Percentiles rank a stretch among this genome's conserved stretches.
Evolutionary conservation across 116 monocot genomes (phyloP).

Genomic region (Posidonia oceanica): DNA sequence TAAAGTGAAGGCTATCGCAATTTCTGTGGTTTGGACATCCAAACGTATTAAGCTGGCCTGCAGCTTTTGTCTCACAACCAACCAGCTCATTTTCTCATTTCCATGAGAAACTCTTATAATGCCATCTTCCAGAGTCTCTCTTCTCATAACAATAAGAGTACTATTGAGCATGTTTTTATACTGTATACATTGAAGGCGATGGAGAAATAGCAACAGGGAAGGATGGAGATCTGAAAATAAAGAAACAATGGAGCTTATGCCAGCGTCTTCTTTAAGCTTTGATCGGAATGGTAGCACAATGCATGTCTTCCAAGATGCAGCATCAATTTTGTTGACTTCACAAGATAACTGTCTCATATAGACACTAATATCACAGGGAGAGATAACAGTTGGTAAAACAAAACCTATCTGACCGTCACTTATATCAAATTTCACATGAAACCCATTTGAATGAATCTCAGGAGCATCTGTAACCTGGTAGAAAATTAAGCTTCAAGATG

Average conservation of each 20-base stretch:
- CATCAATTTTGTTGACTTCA: conserved; percentile 19
- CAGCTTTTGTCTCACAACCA: conserved; percentile 62
- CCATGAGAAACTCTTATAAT: conserved; percentile 81
- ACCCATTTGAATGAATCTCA: conserved; percentile 99
- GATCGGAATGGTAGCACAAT: conserved; percentile 83
- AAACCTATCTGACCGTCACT: conserved; percentile 94
- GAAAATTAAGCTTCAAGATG: conserved; percentile 4
- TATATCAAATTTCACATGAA: conserved; percentile 97
- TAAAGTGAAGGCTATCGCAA: conserved; percentile 85
- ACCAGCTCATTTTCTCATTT: conserved; percentile 76
- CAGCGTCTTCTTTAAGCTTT: conserved; percentile 27
- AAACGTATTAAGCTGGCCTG: conserved; percentile 33
- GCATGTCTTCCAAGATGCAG: conserved; percentile 64
- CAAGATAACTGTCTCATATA: conserved; percentile 36
- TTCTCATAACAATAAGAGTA: conserved; percentile 58
- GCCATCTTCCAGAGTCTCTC: conserved; percentile 53
- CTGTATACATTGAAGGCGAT: conserved; percentile 70
- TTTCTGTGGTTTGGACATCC: conserved; percentile 84
- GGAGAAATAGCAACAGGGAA: conserved; percentile 83
- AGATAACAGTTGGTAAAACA: conserved; percentile 75
- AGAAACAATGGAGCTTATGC: conserved; percentile 45
- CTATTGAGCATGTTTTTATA: conserved; percentile 63
- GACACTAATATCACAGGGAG: conserved; percentile 42
- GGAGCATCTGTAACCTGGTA: conserved; percentile 93
- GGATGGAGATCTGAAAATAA: conserved; percentile 98